phyloP scores from a whole-genome alignment of 1,139 yeast genomes.

The Candida glucosophila region DNA sequence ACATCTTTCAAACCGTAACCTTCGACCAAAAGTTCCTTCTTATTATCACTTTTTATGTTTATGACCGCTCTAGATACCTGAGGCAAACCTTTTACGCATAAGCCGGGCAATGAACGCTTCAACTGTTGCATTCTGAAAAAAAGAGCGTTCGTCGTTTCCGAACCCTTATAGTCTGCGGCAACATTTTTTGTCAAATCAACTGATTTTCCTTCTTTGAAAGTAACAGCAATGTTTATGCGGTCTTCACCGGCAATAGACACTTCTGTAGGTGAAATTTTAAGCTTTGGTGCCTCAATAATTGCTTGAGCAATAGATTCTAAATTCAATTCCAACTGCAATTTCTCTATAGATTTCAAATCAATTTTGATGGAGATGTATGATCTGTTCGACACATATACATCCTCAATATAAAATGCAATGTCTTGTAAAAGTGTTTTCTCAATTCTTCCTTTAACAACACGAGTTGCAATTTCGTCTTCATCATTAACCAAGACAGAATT shows the following conservation, averaged over 20 bases:
- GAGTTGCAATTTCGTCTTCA: slow-evolving; percentile 93
- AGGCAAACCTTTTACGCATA: slow-evolving; percentile 89
- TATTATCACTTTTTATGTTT: slow-evolving; percentile 79
- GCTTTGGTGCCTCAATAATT: slow-evolving; percentile 74
- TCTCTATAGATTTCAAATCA: slow-evolving; percentile 80
- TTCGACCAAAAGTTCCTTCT: slow-evolving; percentile 88
- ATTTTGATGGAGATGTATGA: slow-evolving; percentile 77
- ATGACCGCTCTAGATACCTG: slow-evolving; percentile 94
- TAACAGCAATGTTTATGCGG: slow-evolving; percentile 68
- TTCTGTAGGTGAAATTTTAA: slow-evolving; percentile 71
- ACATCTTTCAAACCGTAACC: slow-evolving; percentile 96
- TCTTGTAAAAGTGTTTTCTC: slow-evolving; percentile 88
- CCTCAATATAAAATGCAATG: slow-evolving; percentile 83
- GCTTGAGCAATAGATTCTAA: slow-evolving; percentile 84
- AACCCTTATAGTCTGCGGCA: slow-evolving; percentile 18
- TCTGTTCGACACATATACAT: slow-evolving; percentile 76
- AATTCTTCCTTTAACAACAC: slow-evolving; percentile 95
- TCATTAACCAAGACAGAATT: slow-evolving; percentile 90
- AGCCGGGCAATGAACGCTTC: slow-evolving; percentile 74
- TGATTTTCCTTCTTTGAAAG: slow-evolving; percentile 41
- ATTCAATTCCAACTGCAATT: slow-evolving; percentile 78
- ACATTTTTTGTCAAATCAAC: slow-evolving; percentile 22
- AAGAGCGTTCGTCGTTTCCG: slow-evolving; percentile 32
- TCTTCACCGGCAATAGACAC: slow-evolving; percentile 63
- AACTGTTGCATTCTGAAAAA: slow-evolving; percentile 87